A percentile compares a stretch with the other conserved stretches of the same genome.
phyloP scores from a whole-genome alignment of 139 green algal genomes.

The Pleodorina starrii region DNA sequence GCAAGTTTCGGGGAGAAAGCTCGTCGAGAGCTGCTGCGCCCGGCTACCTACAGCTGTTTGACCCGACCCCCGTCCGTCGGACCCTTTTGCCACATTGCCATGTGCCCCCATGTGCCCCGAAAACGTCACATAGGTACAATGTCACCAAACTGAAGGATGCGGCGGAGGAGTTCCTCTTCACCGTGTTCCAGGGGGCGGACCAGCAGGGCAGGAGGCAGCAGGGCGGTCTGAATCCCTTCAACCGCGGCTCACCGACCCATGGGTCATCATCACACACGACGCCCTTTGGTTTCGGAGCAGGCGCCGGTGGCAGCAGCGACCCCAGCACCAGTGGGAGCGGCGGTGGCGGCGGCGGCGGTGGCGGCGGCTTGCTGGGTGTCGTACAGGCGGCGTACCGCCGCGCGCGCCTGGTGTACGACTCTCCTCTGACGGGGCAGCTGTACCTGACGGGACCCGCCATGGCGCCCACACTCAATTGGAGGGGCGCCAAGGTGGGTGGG shows the following conservation, averaged over 20 bases:
- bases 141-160: slow-evolving; percentile 44
- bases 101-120: background rate
- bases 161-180: slow-evolving; percentile 48
- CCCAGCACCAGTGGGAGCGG: background rate
- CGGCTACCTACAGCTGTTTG: too few species aligned
- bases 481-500: slow-evolving; percentile 49
- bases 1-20: too few species aligned
- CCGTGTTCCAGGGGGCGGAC: slow-evolving; percentile 25
- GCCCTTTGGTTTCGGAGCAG: too few species aligned
- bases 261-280: too few species aligned
- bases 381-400: background rate
- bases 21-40: too few species aligned
- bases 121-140: slow-evolving; percentile 32
- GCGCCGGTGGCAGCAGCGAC: background rate
- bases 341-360: background rate
- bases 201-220: background rate
- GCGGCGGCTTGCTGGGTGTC: background rate
- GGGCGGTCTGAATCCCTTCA: background rate
- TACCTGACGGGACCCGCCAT: slow-evolving; percentile 63
- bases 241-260: too few species aligned
- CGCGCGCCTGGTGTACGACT: slow-evolving; percentile 23
- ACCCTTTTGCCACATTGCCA: background rate
- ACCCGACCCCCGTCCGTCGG: too few species aligned
- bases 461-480: slow-evolving; percentile 73
- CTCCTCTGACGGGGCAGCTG: slow-evolving; percentile 23